These are phyloP conservation scores for Lyophyllum decastes DNA, from an alignment of 768 basidiomycete genomes.

Conservation along the genomic window DNA sequence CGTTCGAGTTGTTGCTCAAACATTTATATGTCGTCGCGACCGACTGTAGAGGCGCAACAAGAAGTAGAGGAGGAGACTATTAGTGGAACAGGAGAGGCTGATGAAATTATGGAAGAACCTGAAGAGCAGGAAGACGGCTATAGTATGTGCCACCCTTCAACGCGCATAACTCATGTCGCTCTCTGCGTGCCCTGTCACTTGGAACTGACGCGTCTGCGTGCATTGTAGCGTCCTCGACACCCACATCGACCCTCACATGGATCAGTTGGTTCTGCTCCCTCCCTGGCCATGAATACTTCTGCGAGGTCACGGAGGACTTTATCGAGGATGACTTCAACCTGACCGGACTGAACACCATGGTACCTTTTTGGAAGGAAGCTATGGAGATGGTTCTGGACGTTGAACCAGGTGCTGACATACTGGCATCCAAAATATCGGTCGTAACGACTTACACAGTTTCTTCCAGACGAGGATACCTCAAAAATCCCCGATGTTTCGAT, in stretches of 20 bases:
- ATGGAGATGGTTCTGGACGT: conserved; percentile 99
- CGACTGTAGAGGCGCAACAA: conserved; percentile 45
- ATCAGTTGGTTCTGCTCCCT: conserved; percentile 96
- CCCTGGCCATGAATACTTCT: conserved; percentile 96
- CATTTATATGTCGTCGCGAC: conserved; percentile 38
- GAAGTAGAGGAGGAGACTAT: conserved; percentile 66
- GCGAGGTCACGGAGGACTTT: conserved; percentile 97
- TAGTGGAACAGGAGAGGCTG: conserved; percentile 60
- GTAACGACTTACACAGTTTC: conserved; percentile 3
- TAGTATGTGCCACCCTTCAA: conserved; percentile 56
- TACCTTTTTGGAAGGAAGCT: conserved; percentile 99
- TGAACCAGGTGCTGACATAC: conserved; percentile 78
- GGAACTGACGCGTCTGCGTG: conserved; percentile 21
- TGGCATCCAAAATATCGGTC: background rate
- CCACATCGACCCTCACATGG: conserved; percentile 91
- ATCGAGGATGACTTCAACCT: conserved; percentile 99
- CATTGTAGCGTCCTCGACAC: conserved; percentile 80
- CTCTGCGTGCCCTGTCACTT: background rate
- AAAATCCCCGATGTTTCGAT: conserved; percentile 99
- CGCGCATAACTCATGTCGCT: background rate
- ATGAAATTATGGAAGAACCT: conserved; percentile 83
- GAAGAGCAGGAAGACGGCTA: conserved; percentile 78
- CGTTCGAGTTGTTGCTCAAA: conserved; percentile 10
- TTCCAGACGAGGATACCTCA: conserved; percentile 81
- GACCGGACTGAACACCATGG: conserved; percentile 92